Evolutionary conservation across 2,329 filamentous ascomycete genomes (phyloP).

Genomic region (Ustulina deusta): DNA sequence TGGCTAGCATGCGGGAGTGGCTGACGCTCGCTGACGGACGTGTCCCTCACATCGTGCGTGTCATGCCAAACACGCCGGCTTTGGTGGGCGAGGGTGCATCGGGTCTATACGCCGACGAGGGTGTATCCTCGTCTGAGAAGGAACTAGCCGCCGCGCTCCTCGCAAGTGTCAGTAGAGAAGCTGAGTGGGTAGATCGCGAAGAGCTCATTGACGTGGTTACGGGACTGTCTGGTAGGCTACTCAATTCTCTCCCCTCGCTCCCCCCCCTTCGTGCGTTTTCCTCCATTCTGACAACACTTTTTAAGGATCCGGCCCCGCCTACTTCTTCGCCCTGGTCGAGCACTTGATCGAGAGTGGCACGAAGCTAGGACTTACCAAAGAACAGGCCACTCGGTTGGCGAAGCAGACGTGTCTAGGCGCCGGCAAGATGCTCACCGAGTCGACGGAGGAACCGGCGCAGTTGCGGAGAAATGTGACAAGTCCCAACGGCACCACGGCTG

Average conservation of each 20-base stretch:
- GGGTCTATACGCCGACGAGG: conserved; percentile 59
- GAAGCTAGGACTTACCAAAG: conserved; percentile 58
- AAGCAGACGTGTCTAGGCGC: conserved; percentile 65
- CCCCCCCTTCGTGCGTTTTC: conserved; percentile 2
- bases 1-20: conserved; percentile 59
- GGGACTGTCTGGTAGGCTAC: conserved; percentile 59
- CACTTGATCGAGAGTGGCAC: conserved; percentile 60
- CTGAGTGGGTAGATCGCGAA: conserved; percentile 64
- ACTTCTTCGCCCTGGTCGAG: conserved; percentile 67
- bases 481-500: conserved; percentile 64
- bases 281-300: conserved; percentile 20
- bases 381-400: conserved; percentile 63
- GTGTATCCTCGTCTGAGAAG: conserved; percentile 58
- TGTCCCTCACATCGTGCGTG: conserved; percentile 59
- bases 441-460: conserved; percentile 59
- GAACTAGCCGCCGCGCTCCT: conserved; percentile 58
- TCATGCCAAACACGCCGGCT: conserved; percentile 66
- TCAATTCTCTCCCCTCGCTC: neutral
- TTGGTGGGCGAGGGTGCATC: conserved; percentile 64
- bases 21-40: conserved; percentile 54
- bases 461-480: conserved; percentile 65
- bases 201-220: conserved; percentile 64
- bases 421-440: conserved; percentile 63
- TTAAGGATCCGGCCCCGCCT: conserved; percentile 63
- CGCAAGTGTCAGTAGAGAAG: conserved; percentile 60